Conservation (phyloP, 2,329 filamentous ascomycete genomes). For the Elsinoe necatrix region DNA sequence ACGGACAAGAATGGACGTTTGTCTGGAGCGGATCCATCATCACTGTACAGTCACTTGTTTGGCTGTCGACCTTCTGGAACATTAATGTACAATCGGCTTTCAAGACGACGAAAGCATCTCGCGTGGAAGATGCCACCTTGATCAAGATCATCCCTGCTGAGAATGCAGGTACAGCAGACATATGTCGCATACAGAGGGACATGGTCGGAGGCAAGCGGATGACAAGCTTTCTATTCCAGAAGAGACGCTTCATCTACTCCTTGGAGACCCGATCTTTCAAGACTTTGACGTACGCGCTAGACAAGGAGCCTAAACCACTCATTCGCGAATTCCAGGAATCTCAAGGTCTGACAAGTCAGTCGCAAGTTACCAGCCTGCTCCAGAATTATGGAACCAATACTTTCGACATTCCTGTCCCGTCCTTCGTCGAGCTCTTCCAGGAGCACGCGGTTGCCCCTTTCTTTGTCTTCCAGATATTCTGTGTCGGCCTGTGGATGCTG, state of each 20-base stretch:
- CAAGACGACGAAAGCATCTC: conserved; percentile 63
- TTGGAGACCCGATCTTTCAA: conserved; percentile 64
- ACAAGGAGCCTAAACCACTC: conserved; percentile 71
- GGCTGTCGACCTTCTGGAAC: conserved; percentile 97
- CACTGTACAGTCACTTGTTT: conserved; percentile 77
- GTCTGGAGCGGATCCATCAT: conserved; percentile 85
- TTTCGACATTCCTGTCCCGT: conserved; percentile 95
- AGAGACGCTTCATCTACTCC: conserved; percentile 87
- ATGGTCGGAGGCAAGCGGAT: conserved; percentile 66
- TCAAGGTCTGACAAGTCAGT: conserved; percentile 61
- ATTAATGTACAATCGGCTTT: conserved; percentile 77
- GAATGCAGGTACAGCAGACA: conserved; percentile 83
- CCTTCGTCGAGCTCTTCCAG: conserved; percentile 91
- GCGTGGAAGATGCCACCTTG: conserved; percentile 64
- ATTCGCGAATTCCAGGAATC: conserved; percentile 72
- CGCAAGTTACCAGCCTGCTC: conserved; percentile 71
- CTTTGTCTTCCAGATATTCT: conserved; percentile 99
- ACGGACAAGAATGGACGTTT: conserved; percentile 95
- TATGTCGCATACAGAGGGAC: conserved; percentile 72
- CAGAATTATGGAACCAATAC: conserved; percentile 94
- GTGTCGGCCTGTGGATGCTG: conserved; percentile 94
- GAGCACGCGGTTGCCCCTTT: conserved; percentile 98
- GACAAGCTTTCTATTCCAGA: conserved; percentile 91
- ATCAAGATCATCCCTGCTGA: conserved; percentile 89
- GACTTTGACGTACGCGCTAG: conserved; percentile 74